These are phyloP conservation scores for Talaromyces sp. DNA, from an alignment of 2,329 filamentous ascomycete species.

Conservation along the genomic window DNA sequence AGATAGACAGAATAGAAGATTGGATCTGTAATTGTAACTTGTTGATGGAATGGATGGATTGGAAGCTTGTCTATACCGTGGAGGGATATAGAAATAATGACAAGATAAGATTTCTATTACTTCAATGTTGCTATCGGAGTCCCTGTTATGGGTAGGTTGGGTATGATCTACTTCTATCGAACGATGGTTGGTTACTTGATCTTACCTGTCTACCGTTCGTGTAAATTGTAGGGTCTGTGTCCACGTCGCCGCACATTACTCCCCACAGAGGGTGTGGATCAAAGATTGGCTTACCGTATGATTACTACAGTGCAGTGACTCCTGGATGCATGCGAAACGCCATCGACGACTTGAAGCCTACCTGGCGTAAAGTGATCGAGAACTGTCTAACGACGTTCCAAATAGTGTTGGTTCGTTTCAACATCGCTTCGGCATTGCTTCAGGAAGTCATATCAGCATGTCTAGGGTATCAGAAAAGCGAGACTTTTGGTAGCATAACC, in stretches of 20 bases:
- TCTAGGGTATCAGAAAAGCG: not conserved
- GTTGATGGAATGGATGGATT: not conserved
- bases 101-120: not conserved
- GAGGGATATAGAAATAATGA: not conserved
- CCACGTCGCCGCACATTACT: not conserved
- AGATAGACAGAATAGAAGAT: not conserved
- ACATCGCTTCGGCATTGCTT: not conserved
- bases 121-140: not conserved
- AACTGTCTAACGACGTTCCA: not conserved
- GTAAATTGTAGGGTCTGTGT: not conserved
- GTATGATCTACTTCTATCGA: not conserved
- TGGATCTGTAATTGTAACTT: constrained; percentile 2
- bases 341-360: not conserved
- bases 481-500: not conserved
- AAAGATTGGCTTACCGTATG: not conserved
- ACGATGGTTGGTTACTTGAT: not conserved
- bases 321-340: not conserved
- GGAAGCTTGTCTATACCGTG: not conserved
- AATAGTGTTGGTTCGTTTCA: not conserved
- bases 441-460: not conserved
- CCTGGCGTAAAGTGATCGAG: not conserved
- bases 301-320: not conserved
- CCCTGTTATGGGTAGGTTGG: not conserved
- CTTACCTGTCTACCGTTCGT: not conserved
- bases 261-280: not conserved